A percentile compares a stretch with the other conserved stretches of the same genome.
Conservation (phyloP, 2,329 filamentous ascomycete species). For the Verticillium zaregamsianum region DNA sequence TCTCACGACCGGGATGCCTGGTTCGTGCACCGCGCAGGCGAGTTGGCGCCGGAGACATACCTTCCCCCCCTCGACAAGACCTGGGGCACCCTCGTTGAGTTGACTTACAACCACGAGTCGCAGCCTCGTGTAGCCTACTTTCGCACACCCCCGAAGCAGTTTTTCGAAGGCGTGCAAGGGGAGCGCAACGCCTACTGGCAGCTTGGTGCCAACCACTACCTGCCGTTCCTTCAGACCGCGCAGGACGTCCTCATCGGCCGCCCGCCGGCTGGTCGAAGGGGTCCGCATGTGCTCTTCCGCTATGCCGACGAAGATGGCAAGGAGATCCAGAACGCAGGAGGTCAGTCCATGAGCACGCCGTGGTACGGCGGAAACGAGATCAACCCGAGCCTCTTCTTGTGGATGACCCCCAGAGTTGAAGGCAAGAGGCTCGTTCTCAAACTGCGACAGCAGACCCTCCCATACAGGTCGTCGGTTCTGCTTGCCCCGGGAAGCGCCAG, state of each 20-base stretch:
- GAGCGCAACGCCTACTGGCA: background rate
- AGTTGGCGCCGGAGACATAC: slow-evolving; percentile 10
- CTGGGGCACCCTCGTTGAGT: slow-evolving; percentile 12
- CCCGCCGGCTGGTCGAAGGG: background rate
- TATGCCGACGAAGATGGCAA: background rate
- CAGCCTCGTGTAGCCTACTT: slow-evolving; percentile 6
- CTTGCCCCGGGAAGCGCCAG: slow-evolving; percentile 5
- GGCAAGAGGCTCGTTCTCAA: background rate
- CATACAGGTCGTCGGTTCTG: slow-evolving; percentile 4
- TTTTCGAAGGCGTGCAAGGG: background rate
- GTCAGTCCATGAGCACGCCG: background rate
- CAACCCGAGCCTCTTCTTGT: slow-evolving; percentile 1
- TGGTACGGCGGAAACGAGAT: slow-evolving; percentile 11
- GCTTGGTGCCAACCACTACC: slow-evolving; percentile 20
- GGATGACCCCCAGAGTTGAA: background rate
- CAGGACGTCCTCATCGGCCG: slow-evolving; percentile 21
- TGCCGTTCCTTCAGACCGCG: slow-evolving; percentile 16
- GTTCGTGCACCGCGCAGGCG: slow-evolving; percentile 15
- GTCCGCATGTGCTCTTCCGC: background rate
- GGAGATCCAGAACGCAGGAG: background rate
- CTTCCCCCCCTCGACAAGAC: slow-evolving; percentile 14
- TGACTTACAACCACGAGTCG: background rate
- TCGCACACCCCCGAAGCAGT: slow-evolving; percentile 1
- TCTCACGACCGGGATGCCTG: slow-evolving; percentile 3
- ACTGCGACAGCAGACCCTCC: background rate